phyloP scores from a whole-genome alignment of 257 asterid species.

The Misopates orontium region DNA sequence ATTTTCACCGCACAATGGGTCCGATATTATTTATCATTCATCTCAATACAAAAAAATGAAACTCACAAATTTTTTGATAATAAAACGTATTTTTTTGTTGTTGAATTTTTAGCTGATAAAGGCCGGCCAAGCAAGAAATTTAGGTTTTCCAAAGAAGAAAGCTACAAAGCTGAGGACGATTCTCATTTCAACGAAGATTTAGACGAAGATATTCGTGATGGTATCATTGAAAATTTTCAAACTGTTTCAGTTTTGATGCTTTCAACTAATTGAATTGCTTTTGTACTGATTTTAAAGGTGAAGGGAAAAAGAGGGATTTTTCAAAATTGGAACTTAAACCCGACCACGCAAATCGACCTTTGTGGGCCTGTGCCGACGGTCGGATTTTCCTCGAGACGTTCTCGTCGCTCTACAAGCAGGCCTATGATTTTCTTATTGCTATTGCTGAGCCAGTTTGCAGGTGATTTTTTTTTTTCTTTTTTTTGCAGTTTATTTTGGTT shows the following conservation, averaged over 20 bases:
- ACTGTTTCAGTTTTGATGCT: background rate
- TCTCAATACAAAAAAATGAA: background rate
- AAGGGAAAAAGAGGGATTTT: conserved; percentile 81
- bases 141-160: conserved; percentile 76
- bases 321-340: conserved; percentile 88
- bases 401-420: conserved; percentile 86
- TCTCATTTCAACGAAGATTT: conserved; percentile 44
- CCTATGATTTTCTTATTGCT: conserved; percentile 96
- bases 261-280: conserved; percentile 3
- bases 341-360: conserved; percentile 80
- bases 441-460: conserved; percentile 98
- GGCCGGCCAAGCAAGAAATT: conserved; percentile 69
- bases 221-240: conserved; percentile 30
- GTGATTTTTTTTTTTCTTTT: too few species aligned
- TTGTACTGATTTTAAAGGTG: conserved; percentile 42
- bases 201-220: conserved; percentile 57
- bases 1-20: too few species aligned
- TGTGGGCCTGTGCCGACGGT: conserved; percentile 98
- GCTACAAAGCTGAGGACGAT: conserved; percentile 46
- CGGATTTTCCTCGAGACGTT: conserved; percentile 93
- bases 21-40: too few species aligned
- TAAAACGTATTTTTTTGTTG: too few species aligned
- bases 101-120: conserved; percentile 59
- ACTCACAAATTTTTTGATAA: too few species aligned
- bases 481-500: background rate